Percentiles rank a stretch among this genome's conserved stretches.
These are phyloP conservation scores for Batrachochytrium dendrobatidis DNA, from an alignment of 371 early-diverging fungal genomes.

Conservation along the genomic window DNA sequence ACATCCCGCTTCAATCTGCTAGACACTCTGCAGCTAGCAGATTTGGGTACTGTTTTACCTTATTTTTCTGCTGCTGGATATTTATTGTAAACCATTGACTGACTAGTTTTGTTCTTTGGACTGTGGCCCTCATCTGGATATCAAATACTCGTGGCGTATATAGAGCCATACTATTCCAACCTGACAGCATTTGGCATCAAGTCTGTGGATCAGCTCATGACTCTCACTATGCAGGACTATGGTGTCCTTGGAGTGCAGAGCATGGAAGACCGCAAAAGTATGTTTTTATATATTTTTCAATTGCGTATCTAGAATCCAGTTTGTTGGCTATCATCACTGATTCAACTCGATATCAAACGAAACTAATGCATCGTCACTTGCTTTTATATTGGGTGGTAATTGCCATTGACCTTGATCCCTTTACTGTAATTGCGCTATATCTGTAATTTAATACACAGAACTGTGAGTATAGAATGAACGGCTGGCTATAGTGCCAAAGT, in stretches of 20 bases:
- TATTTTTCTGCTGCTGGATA: too few species aligned
- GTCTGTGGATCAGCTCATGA: slow-evolving; percentile 34
- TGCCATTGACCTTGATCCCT: too few species aligned
- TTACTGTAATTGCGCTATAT: neutral
- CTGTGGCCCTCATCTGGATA: neutral
- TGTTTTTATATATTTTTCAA: slow-evolving; percentile 11
- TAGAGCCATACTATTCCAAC: slow-evolving; percentile 32
- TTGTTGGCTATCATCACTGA: too few species aligned
- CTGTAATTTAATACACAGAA: too few species aligned
- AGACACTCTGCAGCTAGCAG: slow-evolving; percentile 28
- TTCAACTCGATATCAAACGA: too few species aligned
- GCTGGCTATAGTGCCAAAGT: too few species aligned
- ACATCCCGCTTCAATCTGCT: slow-evolving; percentile 6
- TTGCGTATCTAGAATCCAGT: neutral
- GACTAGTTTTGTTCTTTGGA: neutral
- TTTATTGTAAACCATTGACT: too few species aligned
- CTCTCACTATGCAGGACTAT: slow-evolving; percentile 76
- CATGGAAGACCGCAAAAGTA: slow-evolving; percentile 67
- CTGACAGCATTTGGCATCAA: slow-evolving; percentile 39
- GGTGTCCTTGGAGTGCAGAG: slow-evolving; percentile 64
- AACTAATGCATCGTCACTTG: too few species aligned
- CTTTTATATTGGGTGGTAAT: too few species aligned
- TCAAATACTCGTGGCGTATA: neutral
- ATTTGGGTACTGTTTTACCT: slow-evolving; percentile 25
- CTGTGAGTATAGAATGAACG: too few species aligned